Conservation (phyloP, 2,329 filamentous ascomycete species). For the Trematosphaeria pertusa region DNA sequence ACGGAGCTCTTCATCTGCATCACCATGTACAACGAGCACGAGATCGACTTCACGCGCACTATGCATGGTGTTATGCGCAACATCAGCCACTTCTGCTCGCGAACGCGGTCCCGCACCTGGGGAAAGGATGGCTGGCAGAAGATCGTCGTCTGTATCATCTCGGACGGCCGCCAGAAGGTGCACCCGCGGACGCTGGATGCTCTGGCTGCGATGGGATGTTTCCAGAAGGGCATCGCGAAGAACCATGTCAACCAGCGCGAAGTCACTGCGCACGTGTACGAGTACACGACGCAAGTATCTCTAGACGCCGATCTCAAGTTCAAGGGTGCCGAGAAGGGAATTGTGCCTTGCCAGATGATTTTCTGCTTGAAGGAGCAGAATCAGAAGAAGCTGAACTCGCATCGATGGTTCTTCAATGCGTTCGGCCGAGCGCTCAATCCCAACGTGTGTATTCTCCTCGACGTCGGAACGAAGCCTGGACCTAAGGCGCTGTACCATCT, state of each 20-base stretch:
- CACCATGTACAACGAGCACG: constrained; percentile 99
- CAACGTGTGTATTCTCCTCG: constrained; percentile 94
- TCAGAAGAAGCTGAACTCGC: constrained; percentile 95
- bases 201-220: constrained; percentile 94
- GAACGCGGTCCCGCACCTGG: constrained; percentile 93
- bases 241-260: constrained; percentile 96
- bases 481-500: constrained; percentile 93
- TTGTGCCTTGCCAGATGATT: constrained; percentile 96
- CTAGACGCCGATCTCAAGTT: constrained; percentile 96
- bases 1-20: constrained; percentile 96
- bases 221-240: constrained; percentile 98
- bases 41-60: constrained; percentile 93
- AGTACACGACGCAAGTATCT: constrained; percentile 98
- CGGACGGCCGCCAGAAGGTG: constrained; percentile 91
- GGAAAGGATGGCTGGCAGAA: constrained; percentile 98
- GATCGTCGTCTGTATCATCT: constrained; percentile 96
- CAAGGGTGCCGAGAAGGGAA: constrained; percentile 98
- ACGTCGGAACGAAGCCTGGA: constrained; percentile 93
- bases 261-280: constrained; percentile 96
- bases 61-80: constrained; percentile 99
- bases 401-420: constrained; percentile 99
- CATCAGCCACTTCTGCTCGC: constrained; percentile 93
- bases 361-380: constrained; percentile 99
- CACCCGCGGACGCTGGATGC: constrained; percentile 93
- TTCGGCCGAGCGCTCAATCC: constrained; percentile 92